Percentiles rank a stretch among this genome's conserved stretches.
These are phyloP conservation scores for Ligustrum vulgare DNA, from an alignment of 257 asterid species.

Conservation along the genomic window DNA sequence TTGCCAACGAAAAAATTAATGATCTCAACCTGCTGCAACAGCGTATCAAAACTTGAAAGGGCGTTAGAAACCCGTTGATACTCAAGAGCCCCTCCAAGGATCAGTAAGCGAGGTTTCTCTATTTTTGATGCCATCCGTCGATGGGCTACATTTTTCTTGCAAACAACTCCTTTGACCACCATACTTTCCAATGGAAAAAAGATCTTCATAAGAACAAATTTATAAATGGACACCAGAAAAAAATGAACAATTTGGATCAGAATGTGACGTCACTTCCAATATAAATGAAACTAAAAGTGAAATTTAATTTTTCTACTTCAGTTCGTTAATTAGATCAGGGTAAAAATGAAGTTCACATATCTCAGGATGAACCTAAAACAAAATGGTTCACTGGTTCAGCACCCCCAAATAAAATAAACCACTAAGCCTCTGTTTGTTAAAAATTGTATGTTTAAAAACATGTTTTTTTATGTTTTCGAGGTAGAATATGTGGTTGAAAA, in stretches of 20 bases:
- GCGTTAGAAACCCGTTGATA: slow-evolving; percentile 91
- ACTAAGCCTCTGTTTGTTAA: too few relatives aligned
- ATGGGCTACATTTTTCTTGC: slow-evolving; percentile 95
- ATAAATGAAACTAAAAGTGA: not conserved
- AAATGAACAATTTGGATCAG: not conserved
- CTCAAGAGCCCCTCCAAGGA: slow-evolving; percentile 97
- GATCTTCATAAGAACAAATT: slow-evolving; percentile 25
- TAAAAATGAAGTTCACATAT: not conserved
- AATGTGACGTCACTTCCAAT: not conserved
- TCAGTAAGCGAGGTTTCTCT: slow-evolving; percentile 81
- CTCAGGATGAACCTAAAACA: not conserved
- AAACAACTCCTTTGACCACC: slow-evolving; percentile 90
- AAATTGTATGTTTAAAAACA: too few relatives aligned
- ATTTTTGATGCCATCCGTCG: slow-evolving; percentile 86
- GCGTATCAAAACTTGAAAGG: slow-evolving; percentile 89
- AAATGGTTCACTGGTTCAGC: not conserved
- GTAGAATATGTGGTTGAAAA: too few relatives aligned
- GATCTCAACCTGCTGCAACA: slow-evolving; percentile 84
- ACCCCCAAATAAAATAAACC: not conserved
- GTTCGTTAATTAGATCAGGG: not conserved
- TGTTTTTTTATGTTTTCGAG: too few relatives aligned
- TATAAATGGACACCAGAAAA: slow-evolving; percentile 14
- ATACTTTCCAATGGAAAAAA: slow-evolving; percentile 44
- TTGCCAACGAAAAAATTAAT: slow-evolving; percentile 1
- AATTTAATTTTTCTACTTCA: slow-evolving; percentile 9